phyloP scores from a whole-genome alignment of 306 rosid genomes.

The Gynostemma pentaphyllum region DNA sequence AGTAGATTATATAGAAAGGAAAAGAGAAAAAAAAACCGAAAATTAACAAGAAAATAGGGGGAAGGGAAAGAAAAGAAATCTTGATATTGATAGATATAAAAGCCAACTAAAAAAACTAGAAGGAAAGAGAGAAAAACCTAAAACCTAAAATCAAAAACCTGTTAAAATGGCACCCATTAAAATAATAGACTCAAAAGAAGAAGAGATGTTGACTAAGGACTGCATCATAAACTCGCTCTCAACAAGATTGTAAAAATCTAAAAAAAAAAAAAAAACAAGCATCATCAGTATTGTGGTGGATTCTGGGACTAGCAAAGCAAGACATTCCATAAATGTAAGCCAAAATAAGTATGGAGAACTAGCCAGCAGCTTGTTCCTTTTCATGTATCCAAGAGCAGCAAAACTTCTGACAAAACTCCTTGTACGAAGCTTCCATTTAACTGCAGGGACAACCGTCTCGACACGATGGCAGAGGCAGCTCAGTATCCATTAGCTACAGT shows the following conservation, averaged over 20 bases:
- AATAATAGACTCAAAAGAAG: conserved; percentile 31
- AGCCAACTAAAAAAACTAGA: not conserved
- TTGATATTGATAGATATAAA: conserved; percentile 1
- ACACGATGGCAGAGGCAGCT: not conserved
- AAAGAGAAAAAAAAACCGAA: not conserved
- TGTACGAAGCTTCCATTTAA: conserved; percentile 12
- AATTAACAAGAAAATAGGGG: not conserved
- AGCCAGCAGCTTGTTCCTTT: conserved; percentile 23
- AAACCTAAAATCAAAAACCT: conserved; percentile 54
- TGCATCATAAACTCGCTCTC: conserved; percentile 24
- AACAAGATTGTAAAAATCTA: not conserved
- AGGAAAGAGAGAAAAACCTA: conserved; percentile 17
- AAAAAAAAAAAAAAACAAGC: too few relatives aligned
- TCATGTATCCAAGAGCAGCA: conserved; percentile 14
- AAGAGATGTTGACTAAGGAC: conserved; percentile 22
- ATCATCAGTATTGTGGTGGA: conserved; percentile 5
- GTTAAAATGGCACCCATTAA: conserved; percentile 58
- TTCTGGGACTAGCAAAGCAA: conserved; percentile 21
- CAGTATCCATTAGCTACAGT: conserved; percentile 38
- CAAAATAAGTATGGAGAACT: conserved; percentile 17
- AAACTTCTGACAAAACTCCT: conserved; percentile 19
- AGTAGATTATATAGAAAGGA: not conserved
- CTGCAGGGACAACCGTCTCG: not conserved
- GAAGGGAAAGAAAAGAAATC: conserved; percentile 12
- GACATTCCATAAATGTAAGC: conserved; percentile 14